These are phyloP conservation scores for Saccharomycopsis olivae DNA, from an alignment of 805 yeast genomes.

Conservation along the genomic window DNA sequence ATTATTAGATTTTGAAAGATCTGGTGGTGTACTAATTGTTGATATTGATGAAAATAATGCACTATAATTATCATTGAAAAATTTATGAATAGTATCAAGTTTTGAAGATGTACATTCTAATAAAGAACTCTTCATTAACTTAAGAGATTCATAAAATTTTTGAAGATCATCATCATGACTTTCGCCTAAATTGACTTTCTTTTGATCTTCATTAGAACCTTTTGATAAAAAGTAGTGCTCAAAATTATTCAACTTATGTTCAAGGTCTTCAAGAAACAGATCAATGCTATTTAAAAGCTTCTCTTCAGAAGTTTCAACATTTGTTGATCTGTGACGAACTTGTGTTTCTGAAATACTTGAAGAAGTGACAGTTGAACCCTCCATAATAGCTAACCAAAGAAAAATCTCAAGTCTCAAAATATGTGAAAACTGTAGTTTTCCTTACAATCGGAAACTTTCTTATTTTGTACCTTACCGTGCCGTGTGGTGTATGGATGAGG, in stretches of 20 bases:
- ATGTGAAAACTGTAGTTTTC: no score
- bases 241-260: constrained; percentile 12
- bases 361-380: no score
- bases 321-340: no score
- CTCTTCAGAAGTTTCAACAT: constrained; percentile 2
- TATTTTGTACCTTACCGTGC: no score
- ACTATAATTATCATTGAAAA: constrained; percentile 15
- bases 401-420: no score
- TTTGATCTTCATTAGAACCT: background rate
- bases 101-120: constrained; percentile 11
- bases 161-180: constrained; percentile 11
- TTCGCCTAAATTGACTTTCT: background rate
- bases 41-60: constrained; percentile 5
- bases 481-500: no score
- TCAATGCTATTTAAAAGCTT: constrained; percentile 9
- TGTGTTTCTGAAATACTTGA: no score
- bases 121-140: constrained; percentile 13
- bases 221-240: no score
- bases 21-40: background rate
- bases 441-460: no score
- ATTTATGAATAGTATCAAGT: constrained; percentile 9
- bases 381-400: no score
- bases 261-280: constrained; percentile 12
- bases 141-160: constrained; percentile 13
- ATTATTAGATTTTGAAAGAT: background rate